phyloP scores from a whole-genome alignment of 2,329 filamentous ascomycete species.

The Aphanocladium album region DNA sequence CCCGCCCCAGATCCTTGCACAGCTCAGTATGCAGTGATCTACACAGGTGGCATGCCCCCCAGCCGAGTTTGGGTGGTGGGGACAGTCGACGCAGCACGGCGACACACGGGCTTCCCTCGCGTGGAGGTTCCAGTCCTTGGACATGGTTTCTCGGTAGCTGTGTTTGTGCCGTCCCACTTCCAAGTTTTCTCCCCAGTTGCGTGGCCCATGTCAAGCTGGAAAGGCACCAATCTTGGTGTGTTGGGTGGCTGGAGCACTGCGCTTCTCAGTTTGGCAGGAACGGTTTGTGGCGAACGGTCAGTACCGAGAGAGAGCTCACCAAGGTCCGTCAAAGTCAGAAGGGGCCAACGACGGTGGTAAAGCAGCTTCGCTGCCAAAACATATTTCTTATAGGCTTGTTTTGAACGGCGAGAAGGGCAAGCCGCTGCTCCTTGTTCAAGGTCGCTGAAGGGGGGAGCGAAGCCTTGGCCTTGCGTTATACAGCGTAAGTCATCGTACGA shows the following conservation, averaged over 20 bases:
- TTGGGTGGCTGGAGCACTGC: not conserved
- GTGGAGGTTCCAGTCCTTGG: not conserved
- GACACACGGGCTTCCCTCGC: not conserved
- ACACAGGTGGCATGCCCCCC: not conserved
- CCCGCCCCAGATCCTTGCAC: conserved; percentile 3
- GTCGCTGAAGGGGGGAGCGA: not conserved
- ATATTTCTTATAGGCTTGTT: no score
- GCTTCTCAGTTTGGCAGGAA: not conserved
- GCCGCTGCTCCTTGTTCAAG: no score
- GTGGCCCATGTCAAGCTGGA: conserved; percentile 8
- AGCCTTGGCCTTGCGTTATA: not conserved
- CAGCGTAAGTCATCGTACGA: conserved; percentile 5
- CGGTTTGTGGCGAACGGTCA: not conserved
- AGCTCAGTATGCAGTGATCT: conserved; percentile 9
- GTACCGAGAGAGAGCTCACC: not conserved
- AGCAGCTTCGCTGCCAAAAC: no score
- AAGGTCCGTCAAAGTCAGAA: no score
- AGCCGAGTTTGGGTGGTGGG: not conserved
- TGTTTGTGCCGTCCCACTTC: not conserved
- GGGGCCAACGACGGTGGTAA: no score
- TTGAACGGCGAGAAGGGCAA: not conserved
- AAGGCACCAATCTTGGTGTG: not conserved
- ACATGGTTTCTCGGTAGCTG: not conserved
- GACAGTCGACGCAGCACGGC: not conserved
- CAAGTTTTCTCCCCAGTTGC: not conserved